These are phyloP conservation scores for Saccharum spontaneum DNA, from an alignment of 176 grass and related monocot species.

Conservation along the genomic window DNA sequence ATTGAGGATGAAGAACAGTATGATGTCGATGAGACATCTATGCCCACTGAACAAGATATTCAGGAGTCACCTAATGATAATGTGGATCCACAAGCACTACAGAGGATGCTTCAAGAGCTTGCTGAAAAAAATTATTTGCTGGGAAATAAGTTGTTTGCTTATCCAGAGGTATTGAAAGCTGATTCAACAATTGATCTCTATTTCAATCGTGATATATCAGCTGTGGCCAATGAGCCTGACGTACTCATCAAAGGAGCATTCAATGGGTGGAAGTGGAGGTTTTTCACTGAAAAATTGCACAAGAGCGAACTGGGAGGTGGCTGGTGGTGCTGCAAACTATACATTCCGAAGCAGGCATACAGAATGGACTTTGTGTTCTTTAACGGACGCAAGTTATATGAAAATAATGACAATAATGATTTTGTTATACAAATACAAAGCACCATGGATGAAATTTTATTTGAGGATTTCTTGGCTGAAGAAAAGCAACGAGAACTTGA, in stretches of 20 bases:
- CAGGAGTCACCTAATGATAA: slow-evolving; percentile 10
- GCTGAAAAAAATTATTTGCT: slow-evolving; percentile 48
- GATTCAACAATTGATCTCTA: slow-evolving; percentile 61
- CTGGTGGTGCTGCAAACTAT: slow-evolving; percentile 89
- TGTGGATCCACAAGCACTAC: slow-evolving; percentile 44
- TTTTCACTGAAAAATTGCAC: slow-evolving; percentile 74
- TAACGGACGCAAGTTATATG: slow-evolving; percentile 62
- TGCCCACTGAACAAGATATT: slow-evolving; percentile 1
- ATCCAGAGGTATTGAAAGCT: slow-evolving; percentile 54
- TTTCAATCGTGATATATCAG: slow-evolving; percentile 65
- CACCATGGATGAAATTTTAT: slow-evolving; percentile 65
- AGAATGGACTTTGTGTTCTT: slow-evolving; percentile 93
- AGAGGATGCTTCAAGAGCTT: slow-evolving; percentile 51
- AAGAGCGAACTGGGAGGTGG: slow-evolving; percentile 67
- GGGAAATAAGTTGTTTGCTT: slow-evolving; percentile 61
- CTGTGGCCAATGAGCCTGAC: slow-evolving; percentile 62
- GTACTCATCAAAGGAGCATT: slow-evolving; percentile 83
- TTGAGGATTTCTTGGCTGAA: slow-evolving; percentile 75
- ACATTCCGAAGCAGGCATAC: slow-evolving; percentile 78
- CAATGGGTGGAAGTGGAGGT: slow-evolving; percentile 84
- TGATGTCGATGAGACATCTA: slow-evolving; percentile 12
- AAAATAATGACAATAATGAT: slow-evolving; percentile 76
- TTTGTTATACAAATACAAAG: slow-evolving; percentile 70
- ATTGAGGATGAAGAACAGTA: slow-evolving; percentile 13
- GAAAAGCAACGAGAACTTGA: slow-evolving; percentile 69